Evolutionary conservation across 805 yeast species (phyloP).

Genomic region (Candida incommunis): DNA sequence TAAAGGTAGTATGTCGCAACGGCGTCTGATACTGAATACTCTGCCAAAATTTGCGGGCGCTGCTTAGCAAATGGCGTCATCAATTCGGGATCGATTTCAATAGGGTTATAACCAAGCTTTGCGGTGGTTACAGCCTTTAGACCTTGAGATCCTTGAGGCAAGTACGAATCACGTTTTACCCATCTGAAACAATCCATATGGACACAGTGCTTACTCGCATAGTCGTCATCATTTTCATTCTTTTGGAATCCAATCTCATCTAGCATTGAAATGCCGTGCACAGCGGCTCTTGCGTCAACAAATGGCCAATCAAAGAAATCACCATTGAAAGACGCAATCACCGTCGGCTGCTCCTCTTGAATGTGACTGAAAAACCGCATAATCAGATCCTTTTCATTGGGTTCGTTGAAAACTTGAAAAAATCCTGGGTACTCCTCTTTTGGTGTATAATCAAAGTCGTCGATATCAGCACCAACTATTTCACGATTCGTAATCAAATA

Average conservation of each 20-base stretch:
- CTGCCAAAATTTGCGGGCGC: conserved; percentile 82
- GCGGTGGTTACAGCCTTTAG: conserved; percentile 94
- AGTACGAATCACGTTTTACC: conserved; percentile 95
- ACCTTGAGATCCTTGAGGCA: conserved; percentile 98
- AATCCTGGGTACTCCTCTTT: conserved; percentile 88
- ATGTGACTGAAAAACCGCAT: conserved; percentile 79
- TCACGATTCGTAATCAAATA: conserved; percentile 87
- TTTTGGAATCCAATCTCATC: conserved; percentile 88
- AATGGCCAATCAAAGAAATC: conserved; percentile 99
- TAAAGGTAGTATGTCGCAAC: conserved; percentile 95
- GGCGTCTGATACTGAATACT: conserved; percentile 98
- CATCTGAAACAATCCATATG: conserved; percentile 97
- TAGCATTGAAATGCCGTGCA: conserved; percentile 77
- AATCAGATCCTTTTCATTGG: conserved; percentile 63
- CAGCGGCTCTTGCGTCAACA: conserved; percentile 74
- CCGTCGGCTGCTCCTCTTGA: conserved; percentile 79
- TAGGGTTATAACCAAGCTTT: conserved; percentile 89
- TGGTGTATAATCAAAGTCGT: conserved; percentile 95
- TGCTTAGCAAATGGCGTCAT: conserved; percentile 98
- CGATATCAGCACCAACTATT: conserved; percentile 86
- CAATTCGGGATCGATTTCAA: conserved; percentile 90
- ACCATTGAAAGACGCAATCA: conserved; percentile 97
- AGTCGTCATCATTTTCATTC: conserved; percentile 91
- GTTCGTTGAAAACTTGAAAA: conserved; percentile 82
- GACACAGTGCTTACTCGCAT: conserved; percentile 79